phyloP scores from a whole-genome alignment of 768 basidiomycete species.

The Crepidotus variabilis region DNA sequence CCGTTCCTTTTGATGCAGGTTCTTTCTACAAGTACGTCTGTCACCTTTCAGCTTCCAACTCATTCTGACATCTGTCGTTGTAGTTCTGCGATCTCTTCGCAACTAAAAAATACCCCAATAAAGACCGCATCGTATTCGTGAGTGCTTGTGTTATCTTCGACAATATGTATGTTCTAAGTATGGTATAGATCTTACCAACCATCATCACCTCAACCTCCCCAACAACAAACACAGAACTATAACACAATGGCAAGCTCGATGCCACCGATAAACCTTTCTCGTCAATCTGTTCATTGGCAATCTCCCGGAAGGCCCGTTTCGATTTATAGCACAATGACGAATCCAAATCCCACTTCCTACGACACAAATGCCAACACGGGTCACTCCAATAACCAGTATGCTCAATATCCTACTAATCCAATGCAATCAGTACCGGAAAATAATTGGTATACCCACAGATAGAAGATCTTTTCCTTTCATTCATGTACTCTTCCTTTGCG shows the following conservation, averaged over 20 bases:
- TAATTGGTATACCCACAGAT: not conserved
- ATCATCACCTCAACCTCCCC: not conserved
- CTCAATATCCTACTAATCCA: not conserved
- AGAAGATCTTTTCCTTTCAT: not conserved
- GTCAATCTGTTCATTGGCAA: constrained; percentile 1
- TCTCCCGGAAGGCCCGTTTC: constrained; percentile 1
- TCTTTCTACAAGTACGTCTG: constrained; percentile 56
- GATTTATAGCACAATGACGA: not conserved
- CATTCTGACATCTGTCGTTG: constrained; percentile 44
- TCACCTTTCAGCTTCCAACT: not conserved
- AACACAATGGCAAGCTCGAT: not conserved
- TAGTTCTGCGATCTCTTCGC: constrained; percentile 16
- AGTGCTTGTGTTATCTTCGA: not conserved
- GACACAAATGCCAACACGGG: not conserved
- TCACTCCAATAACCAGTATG: not conserved
- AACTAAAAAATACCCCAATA: constrained; percentile 6
- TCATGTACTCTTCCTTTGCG: not conserved
- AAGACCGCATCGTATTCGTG: not conserved
- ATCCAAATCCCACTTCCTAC: not conserved
- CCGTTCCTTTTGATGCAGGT: constrained; percentile 21
- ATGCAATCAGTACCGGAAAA: not conserved
- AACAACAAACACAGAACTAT: not conserved
- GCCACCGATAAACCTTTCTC: not conserved
- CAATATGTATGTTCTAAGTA: not conserved
- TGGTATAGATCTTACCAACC: not conserved